These are phyloP conservation scores for Suillus hirtellus DNA, from an alignment of 768 basidiomycete genomes.

Conservation along the genomic window DNA sequence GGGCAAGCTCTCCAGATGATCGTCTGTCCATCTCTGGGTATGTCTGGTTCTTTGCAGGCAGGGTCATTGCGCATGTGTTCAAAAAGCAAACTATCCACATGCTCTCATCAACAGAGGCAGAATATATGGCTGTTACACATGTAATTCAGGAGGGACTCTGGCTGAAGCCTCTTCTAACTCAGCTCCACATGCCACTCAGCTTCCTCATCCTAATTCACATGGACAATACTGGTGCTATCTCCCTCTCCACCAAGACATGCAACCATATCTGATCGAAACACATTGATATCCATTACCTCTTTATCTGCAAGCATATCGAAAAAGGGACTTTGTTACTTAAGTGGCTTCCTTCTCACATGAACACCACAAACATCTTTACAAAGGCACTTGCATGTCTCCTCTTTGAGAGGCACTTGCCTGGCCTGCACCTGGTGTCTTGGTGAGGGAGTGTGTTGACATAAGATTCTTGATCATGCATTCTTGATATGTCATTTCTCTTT, in stretches of 20 bases:
- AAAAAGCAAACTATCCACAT: constrained; percentile 20
- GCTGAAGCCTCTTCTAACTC: not conserved
- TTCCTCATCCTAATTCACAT: not conserved
- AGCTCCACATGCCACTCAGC: not conserved
- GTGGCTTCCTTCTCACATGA: not conserved
- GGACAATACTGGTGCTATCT: not conserved
- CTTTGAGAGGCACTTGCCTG: not conserved
- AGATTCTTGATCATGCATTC: no score
- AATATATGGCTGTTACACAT: constrained; percentile 23
- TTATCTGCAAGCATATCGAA: not conserved
- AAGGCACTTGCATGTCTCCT: not conserved
- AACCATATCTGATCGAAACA: not conserved
- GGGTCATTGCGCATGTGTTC: not conserved
- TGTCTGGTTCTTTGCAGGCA: not conserved
- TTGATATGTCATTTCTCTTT: no score
- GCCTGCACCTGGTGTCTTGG: no score
- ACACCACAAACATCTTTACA: not conserved
- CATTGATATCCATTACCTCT: not conserved
- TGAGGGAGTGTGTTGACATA: no score
- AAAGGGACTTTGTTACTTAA: not conserved
- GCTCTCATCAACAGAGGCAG: constrained; percentile 25
- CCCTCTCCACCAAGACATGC: not conserved
- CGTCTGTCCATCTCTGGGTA: not conserved
- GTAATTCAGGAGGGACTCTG: not conserved
- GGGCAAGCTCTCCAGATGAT: not conserved